phyloP scores from a whole-genome alignment of 257 asterid genomes.

The Mentha longifolia region DNA sequence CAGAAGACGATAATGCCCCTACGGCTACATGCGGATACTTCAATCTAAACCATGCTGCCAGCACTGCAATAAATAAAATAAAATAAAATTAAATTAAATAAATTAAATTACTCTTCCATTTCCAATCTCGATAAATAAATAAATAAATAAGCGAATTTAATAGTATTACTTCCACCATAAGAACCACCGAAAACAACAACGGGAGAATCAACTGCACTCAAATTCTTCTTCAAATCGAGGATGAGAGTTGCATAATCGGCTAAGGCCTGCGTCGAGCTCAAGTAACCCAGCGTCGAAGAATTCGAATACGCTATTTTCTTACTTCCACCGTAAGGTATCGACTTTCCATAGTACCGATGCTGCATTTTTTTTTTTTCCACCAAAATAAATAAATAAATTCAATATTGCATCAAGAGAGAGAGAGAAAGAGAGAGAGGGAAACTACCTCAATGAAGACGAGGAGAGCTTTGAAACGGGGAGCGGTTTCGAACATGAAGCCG shows the following conservation, averaged over 20 bases:
- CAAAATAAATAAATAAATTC: not conserved
- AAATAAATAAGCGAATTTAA: too few species aligned
- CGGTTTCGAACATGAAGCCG: conserved; percentile 86
- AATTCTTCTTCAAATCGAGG: conserved; percentile 68
- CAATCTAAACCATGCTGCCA: conserved; percentile 97
- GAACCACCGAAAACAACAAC: conserved; percentile 95
- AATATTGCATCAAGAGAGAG: not conserved
- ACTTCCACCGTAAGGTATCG: conserved; percentile 76
- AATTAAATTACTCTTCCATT: not conserved
- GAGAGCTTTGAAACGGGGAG: conserved; percentile 72
- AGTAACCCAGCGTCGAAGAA: conserved; percentile 74
- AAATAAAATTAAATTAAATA: not conserved
- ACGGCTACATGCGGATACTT: conserved; percentile 86
- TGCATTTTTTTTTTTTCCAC: conserved; percentile 31
- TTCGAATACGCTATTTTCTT: conserved; percentile 65
- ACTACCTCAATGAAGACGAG: conserved; percentile 85
- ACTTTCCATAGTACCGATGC: conserved; percentile 92
- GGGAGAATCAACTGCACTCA: conserved; percentile 67
- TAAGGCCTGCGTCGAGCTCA: conserved; percentile 84
- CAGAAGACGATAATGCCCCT: conserved; percentile 96
- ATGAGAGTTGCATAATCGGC: conserved; percentile 89
- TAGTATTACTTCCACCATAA: too few species aligned
- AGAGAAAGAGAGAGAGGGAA: not conserved
- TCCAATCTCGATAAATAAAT: too few species aligned
- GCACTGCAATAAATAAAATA: conserved; percentile 71